Conservation (phyloP, 2,329 filamentous ascomycete species). For the Penicillium thymicola region DNA sequence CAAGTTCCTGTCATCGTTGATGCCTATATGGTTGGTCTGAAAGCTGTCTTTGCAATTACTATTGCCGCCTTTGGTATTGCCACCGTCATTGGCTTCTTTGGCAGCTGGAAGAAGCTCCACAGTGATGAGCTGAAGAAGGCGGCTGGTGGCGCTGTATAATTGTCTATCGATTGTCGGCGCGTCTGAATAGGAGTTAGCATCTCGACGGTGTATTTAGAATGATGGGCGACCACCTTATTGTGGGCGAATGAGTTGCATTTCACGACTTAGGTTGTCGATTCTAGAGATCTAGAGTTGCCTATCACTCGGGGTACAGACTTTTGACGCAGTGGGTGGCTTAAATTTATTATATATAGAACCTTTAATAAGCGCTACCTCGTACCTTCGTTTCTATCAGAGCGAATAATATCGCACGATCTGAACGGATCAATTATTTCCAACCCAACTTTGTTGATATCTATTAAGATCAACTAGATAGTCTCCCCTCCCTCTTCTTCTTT, state of each 20-base stretch:
- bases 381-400: background rate
- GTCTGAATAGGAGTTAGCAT: background rate
- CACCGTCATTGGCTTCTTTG: conserved; percentile 6
- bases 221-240: background rate
- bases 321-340: background rate
- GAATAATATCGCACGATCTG: no score
- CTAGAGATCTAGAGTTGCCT: background rate
- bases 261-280: background rate
- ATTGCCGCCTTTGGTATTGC: conserved; percentile 21
- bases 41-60: conserved; percentile 6
- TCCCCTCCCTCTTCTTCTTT: no score
- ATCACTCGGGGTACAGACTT: background rate
- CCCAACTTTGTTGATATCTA: no score
- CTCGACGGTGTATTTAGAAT: background rate
- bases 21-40: conserved; percentile 12
- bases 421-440: background rate
- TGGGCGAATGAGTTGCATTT: background rate
- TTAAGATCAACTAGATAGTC: no score
- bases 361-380: background rate
- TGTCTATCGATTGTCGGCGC: background rate
- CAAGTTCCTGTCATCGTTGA: background rate
- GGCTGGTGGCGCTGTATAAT: background rate
- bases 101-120: background rate
- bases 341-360: background rate
- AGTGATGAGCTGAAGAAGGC: background rate